Percentiles rank a stretch among this genome's conserved stretches.
Conservation (phyloP, 2,329 filamentous ascomycete genomes). For the Botrytis deweyae region DNA sequence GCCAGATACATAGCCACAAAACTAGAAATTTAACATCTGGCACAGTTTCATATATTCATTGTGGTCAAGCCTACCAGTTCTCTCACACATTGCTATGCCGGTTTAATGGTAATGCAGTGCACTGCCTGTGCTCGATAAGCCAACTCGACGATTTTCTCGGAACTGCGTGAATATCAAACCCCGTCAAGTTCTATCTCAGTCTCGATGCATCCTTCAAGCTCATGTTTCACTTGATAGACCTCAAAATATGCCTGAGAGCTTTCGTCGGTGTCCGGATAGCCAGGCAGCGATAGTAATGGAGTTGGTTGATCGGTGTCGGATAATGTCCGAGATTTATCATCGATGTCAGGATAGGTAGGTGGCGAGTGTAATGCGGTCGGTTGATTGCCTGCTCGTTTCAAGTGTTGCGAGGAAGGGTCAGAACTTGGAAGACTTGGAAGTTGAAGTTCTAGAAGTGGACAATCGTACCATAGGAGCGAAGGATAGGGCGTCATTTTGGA, state of each 20-base stretch:
- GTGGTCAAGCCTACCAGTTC: background rate
- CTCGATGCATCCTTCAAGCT: background rate
- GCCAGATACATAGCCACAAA: background rate
- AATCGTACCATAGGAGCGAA: background rate
- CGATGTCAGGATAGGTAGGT: background rate
- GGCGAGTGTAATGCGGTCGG: background rate
- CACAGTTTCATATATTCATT: background rate
- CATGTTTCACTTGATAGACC: background rate
- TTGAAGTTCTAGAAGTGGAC: background rate
- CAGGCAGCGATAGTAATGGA: background rate
- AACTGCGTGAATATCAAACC: background rate
- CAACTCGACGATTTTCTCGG: background rate
- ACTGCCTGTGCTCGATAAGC: background rate
- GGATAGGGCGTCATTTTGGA: background rate
- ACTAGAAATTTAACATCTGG: background rate
- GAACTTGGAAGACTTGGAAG: background rate
- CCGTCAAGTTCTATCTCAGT: background rate
- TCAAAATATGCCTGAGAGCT: background rate
- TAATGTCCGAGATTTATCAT: background rate
- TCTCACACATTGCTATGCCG: accelerated
- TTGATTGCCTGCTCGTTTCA: background rate
- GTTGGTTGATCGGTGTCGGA: background rate
- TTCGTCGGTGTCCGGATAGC: background rate
- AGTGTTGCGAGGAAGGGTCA: background rate
- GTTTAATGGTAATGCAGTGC: background rate